phyloP scores from a whole-genome alignment of 805 yeast species.

The Yamadazyma philogaea region DNA sequence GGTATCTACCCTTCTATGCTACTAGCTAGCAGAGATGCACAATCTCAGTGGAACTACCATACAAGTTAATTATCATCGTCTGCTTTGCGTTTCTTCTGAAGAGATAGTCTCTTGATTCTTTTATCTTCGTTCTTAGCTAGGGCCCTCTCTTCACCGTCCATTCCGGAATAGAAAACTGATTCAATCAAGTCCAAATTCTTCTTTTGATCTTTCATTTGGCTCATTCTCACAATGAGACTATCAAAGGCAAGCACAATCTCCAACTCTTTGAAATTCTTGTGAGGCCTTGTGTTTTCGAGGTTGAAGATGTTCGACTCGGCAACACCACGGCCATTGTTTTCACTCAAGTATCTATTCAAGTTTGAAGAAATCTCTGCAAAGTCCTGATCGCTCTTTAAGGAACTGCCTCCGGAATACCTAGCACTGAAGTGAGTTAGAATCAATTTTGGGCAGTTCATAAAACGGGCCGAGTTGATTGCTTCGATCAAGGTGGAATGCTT shows the following conservation, averaged over 20 bases:
- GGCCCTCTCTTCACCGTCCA: slow-evolving; percentile 21
- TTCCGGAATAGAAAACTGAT: slow-evolving; percentile 20
- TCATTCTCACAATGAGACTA: slow-evolving; percentile 31
- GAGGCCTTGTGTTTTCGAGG: slow-evolving; percentile 8
- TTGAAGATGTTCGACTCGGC: slow-evolving; percentile 26
- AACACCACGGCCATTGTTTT: slow-evolving; percentile 12
- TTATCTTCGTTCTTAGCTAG: slow-evolving; percentile 24
- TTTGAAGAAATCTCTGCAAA: slow-evolving; percentile 21
- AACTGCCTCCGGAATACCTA: slow-evolving; percentile 53
- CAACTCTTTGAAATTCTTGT: slow-evolving; percentile 25
- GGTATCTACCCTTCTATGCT: too few relatives aligned
- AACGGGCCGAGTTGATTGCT: slow-evolving; percentile 66
- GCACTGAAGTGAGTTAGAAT: slow-evolving; percentile 91
- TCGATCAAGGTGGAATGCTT: slow-evolving; percentile 87
- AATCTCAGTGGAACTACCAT: too few relatives aligned
- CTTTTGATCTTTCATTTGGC: slow-evolving; percentile 27
- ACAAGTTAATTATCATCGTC: slow-evolving; percentile 12
- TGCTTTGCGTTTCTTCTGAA: slow-evolving; percentile 19
- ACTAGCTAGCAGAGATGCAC: too few relatives aligned
- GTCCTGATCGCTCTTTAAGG: slow-evolving; percentile 22
- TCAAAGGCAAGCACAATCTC: slow-evolving; percentile 41
- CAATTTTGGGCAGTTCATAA: slow-evolving; percentile 69
- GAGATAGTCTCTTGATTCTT: slow-evolving; percentile 28
- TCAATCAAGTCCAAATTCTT: slow-evolving; percentile 13
- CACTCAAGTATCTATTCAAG: slow-evolving; percentile 28